Base-by-base conservation (phyloP, 495 filamentous ascomycete genomes). In the Bryoglossum gracile region DNA sequence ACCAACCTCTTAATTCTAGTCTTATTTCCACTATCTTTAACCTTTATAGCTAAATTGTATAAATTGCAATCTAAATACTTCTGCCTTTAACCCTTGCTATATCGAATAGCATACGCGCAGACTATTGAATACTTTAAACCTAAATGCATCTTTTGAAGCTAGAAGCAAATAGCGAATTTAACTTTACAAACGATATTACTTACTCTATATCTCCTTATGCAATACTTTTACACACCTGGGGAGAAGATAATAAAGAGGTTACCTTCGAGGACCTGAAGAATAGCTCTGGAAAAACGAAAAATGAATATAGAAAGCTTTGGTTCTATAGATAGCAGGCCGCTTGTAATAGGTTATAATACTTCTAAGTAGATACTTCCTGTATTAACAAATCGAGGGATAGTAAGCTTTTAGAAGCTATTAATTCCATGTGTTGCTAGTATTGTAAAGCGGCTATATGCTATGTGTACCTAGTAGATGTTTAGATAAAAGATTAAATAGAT, bases 381-480 rank as follows among this genome's bases (percentile, higher is more conserved):
- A 30, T 30, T 30, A 30, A 30, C 26, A 30, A 30, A 30, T 30
- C 26, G 26, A 30, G 26, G 26, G 26, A 30, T 30, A 30, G 26
- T 30, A 13, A 30, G 26, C 26, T 30, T 30, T 30, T 13, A 30
- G 26, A 30, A 30, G 26, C 26, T 30, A 30, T 30, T 30, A 30
- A 30, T 13, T 30, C 26, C 26, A 30, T 30, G 26, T 30, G 5
- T 30, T 13, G 34, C 34, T 37, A 14, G 34, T 37, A 37, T 37
- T 14, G 34, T 16, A 50, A 56, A 13, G 57, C 64, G 13, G 22
- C 21, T 9, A 19, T 35, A 38, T 66, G 62, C 51, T 66, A 65
- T 50, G 60, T 51, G 8, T 65, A 64, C 48, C 50, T 67, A 0
- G 22, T 48, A 13, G 64, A 67, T 48, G 32, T 48, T 48, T 48